phyloP scores from a whole-genome alignment of 1,284 basidiomycete species.

The Pascua guehoae region DNA sequence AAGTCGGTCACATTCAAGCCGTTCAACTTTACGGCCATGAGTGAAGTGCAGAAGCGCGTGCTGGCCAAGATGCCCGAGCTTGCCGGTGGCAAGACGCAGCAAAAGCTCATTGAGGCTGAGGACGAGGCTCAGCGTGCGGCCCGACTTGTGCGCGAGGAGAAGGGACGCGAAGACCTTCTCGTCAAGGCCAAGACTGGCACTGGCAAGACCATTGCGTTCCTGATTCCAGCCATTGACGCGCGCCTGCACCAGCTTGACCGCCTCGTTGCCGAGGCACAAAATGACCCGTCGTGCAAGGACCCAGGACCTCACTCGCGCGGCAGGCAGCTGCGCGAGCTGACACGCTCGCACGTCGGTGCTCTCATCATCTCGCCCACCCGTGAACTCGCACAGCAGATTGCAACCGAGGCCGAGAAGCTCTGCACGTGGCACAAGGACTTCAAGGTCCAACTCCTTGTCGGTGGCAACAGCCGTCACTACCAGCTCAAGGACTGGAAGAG shows the following conservation, averaged over 20 bases:
- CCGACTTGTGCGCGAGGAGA: slow-evolving; percentile 17
- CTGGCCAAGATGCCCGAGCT: slow-evolving; percentile 58
- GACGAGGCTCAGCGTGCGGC: slow-evolving; percentile 11
- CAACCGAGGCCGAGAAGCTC: slow-evolving; percentile 73
- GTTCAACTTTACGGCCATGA: slow-evolving; percentile 73
- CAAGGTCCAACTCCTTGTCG: slow-evolving; percentile 73
- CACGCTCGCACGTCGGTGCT: slow-evolving; percentile 61
- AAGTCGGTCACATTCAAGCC: slow-evolving; percentile 65
- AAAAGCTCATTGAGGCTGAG: slow-evolving; percentile 7
- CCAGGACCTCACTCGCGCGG: slow-evolving; percentile 8
- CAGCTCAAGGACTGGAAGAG: slow-evolving; percentile 59
- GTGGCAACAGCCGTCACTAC: slow-evolving; percentile 61
- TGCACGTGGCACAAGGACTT: slow-evolving; percentile 63
- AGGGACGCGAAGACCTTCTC: slow-evolving; percentile 37
- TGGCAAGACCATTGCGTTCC: slow-evolving; percentile 84
- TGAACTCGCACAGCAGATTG: slow-evolving; percentile 91
- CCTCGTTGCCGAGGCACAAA: slow-evolving; percentile 19
- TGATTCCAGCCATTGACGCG: slow-evolving; percentile 80
- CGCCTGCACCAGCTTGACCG: slow-evolving; percentile 53
- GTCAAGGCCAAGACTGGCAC: slow-evolving; percentile 80
- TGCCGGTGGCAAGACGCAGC: slow-evolving; percentile 28
- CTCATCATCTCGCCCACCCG: slow-evolving; percentile 91
- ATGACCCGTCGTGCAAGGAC: slow-evolving; percentile 11
- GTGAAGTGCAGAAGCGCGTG: slow-evolving; percentile 78
- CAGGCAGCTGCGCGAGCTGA: slow-evolving; percentile 42